Evolutionary conservation across 1,139 yeast species (phyloP), one percentile per base, ranked within the genome.

Genomic region (Blastobotrys indianensis): DNA sequence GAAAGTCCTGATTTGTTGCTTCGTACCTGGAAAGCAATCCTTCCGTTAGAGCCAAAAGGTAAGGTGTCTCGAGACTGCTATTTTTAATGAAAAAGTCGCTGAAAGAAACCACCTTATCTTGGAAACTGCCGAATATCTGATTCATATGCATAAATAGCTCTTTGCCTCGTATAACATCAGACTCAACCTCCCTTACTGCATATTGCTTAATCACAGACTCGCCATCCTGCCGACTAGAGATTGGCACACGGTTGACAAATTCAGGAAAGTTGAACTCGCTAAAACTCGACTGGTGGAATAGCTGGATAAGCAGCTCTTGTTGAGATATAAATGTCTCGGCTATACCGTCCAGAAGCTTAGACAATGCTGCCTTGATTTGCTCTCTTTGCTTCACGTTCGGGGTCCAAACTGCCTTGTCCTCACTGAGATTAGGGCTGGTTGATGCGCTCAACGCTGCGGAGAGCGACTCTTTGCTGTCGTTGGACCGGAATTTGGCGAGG

Each of bases 201-300:
- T 61, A 54, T 11, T 57, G 52, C 12, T 54, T 50, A 42, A 68
- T 60, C 30, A 25, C 56, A 39, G 5, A 53, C 37, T 57, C 66
- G 50, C 59, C 54, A 66, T 63, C 50, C 52, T 63, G 32, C 10
- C 68, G 56, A 9, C 46, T 51, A 1, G 50, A 28, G n/a, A 61
- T 54, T 1, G 85, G 75, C 31, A 62, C 57, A 11, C 57, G 56
- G 10, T 65, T 62, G 17, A 82, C 64, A 55, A 71, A 80, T 8
- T 74, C 77, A 6, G 71, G 66, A 53, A 78, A 83, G 31, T 70
- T 71, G 3, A 67, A 53, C 13, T 66, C 66, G 1, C 70, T 67
- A 40, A 73, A 73, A 1, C 80, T 72, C 15, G 80, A 76, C 44
- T 81, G 67, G 53, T 85, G 94, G 67, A 88, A 87, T 48, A 87